A percentile compares a stretch with the other conserved stretches of the same genome.
Conservation (phyloP, 768 basidiomycete genomes). For the Mycena albidolilacea region DNA sequence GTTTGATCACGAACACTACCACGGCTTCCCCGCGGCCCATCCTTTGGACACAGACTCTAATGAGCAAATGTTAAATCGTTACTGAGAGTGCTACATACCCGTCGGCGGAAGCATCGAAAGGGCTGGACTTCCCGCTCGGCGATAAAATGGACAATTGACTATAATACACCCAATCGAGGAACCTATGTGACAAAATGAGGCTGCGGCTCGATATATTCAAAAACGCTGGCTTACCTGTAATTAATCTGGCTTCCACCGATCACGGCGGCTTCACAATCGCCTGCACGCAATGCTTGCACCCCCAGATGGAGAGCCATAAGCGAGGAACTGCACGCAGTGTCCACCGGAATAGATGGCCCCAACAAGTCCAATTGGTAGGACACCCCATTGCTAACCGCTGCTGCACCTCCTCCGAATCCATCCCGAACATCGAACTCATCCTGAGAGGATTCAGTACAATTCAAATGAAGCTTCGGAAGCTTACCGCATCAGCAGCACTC, state of each 20-base stretch:
- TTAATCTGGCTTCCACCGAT: slow-evolving; percentile 43
- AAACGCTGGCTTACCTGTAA: slow-evolving; percentile 47
- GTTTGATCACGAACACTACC: slow-evolving; percentile 49
- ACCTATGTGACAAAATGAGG: slow-evolving; percentile 38
- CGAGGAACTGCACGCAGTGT: slow-evolving; percentile 61
- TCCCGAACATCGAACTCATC: slow-evolving; percentile 49
- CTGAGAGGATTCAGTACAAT: slow-evolving; percentile 39
- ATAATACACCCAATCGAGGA: slow-evolving; percentile 56
- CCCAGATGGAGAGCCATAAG: too few species aligned
- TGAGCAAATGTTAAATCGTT: neutral
- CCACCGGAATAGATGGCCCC: slow-evolving; percentile 65
- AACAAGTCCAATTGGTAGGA: slow-evolving; percentile 58
- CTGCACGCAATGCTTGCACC: too few species aligned
- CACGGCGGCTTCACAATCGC: too few species aligned
- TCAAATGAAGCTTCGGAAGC: slow-evolving; percentile 21
- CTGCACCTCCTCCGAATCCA: slow-evolving; percentile 38
- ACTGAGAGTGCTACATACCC: slow-evolving; percentile 48
- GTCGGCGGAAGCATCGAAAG: slow-evolving; percentile 59
- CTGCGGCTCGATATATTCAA: neutral
- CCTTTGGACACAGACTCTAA: slow-evolving; percentile 23
- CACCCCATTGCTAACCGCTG: slow-evolving; percentile 57
- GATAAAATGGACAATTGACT: slow-evolving; percentile 55
- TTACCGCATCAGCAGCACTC: slow-evolving; percentile 47
- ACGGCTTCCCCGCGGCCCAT: slow-evolving; percentile 50
- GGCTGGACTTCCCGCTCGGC: slow-evolving; percentile 60